phyloP scores from a whole-genome alignment of 2,329 filamentous ascomycete species.

The Penicillium griseofulvum region DNA sequence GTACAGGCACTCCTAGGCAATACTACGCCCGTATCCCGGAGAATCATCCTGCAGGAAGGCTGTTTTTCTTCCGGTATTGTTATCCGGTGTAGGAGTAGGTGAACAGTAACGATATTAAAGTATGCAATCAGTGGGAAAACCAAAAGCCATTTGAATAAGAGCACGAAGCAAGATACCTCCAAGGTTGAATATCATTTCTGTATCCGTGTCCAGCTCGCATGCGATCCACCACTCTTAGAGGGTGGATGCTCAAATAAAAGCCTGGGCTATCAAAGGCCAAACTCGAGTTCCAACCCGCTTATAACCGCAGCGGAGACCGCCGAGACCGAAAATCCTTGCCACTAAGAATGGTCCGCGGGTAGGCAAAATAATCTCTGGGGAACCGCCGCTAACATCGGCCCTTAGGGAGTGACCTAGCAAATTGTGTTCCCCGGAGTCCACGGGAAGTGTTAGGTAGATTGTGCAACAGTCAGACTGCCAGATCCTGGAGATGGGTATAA shows the following conservation, averaged over 20 bases:
- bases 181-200: neutral
- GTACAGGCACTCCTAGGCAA: neutral
- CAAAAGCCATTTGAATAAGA: neutral
- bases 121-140: neutral
- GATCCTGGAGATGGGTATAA: too few relatives aligned
- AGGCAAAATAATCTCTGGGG: neutral
- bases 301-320: conserved; percentile 3
- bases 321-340: conserved; percentile 4
- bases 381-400: neutral
- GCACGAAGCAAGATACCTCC: neutral
- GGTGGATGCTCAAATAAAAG: neutral
- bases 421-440: neutral
- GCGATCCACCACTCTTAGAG: neutral
- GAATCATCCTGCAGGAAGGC: neutral
- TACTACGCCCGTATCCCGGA: neutral
- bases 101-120: neutral
- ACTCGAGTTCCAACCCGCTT: neutral
- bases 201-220: neutral
- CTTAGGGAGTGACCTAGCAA: neutral
- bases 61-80: neutral
- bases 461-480: neutral
- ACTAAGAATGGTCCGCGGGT: conserved; percentile 1
- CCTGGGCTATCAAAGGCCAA: neutral
- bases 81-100: neutral
- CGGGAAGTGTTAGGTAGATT: neutral